Evolutionary conservation across 768 basidiomycete species (phyloP).

Genomic region (Leccinellum luteum): DNA sequence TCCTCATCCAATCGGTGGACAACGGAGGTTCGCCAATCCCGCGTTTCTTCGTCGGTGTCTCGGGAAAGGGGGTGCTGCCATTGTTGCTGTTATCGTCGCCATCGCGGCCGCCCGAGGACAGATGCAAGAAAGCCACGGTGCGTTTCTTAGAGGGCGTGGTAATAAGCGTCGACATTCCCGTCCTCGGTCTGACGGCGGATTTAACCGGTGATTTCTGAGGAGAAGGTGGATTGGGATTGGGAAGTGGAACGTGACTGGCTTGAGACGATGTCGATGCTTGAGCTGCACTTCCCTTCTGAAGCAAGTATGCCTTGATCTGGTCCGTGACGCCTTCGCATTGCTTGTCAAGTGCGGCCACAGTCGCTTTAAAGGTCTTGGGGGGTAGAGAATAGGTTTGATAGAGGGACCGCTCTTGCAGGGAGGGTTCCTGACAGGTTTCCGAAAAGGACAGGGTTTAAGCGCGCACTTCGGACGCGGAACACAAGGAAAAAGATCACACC

Average conservation of each 20-base stretch:
- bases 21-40: conserved; percentile 22
- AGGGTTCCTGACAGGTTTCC: not conserved
- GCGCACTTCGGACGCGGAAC: not conserved
- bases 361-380: conserved; percentile 17
- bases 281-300: not conserved
- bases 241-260: not conserved
- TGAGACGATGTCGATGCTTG: conserved; percentile 1
- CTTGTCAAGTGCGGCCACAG: conserved; percentile 20
- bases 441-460: not conserved
- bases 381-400: conserved; percentile 17
- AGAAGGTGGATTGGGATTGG: conserved; percentile 3
- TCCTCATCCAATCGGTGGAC: conserved; percentile 12
- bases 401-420: conserved; percentile 21
- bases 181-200: conserved; percentile 14
- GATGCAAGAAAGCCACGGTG: conserved; percentile 11
- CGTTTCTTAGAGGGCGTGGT: conserved; percentile 35
- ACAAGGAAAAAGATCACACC: conserved; percentile 20
- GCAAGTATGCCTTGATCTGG: conserved; percentile 18
- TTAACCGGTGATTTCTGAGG: conserved; percentile 22
- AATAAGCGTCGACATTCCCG: not conserved
- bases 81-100: conserved; percentile 4
- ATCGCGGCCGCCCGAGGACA: conserved; percentile 12
- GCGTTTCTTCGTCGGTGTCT: conserved; percentile 44
- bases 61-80: conserved; percentile 27
- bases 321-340: conserved; percentile 25